Evolutionary conservation across 768 basidiomycete species (phyloP).

Genomic region (Boletales sp.): DNA sequence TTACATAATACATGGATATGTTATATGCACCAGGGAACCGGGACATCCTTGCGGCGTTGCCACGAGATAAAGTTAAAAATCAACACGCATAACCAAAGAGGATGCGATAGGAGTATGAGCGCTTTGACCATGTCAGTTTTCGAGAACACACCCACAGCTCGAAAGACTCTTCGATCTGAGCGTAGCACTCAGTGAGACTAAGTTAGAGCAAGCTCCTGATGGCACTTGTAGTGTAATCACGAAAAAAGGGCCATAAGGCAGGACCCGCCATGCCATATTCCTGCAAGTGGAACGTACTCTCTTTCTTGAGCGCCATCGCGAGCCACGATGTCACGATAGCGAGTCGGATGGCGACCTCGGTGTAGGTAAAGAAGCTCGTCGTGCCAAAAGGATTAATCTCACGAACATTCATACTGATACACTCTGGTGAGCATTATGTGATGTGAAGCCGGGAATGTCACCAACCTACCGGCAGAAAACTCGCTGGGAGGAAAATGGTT

Average conservation of each 20-base stretch:
- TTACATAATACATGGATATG: no score
- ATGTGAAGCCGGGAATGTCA: no score
- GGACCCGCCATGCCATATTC: slow-evolving; percentile 2
- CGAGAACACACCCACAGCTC: slow-evolving; percentile 5
- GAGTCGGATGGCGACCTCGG: slow-evolving; percentile 42
- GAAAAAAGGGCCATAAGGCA: slow-evolving; percentile 21
- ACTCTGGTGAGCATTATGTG: slow-evolving; percentile 18
- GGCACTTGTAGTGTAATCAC: background rate
- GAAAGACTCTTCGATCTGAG: background rate
- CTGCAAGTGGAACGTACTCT: slow-evolving; percentile 14
- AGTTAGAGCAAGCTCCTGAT: background rate
- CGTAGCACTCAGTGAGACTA: no score
- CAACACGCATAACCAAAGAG: background rate
- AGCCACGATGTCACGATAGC: slow-evolving; percentile 55
- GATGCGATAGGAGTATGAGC: slow-evolving; percentile 8
- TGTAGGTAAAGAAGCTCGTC: slow-evolving; percentile 35
- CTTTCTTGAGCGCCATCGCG: slow-evolving; percentile 47
- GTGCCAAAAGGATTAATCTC: slow-evolving; percentile 27
- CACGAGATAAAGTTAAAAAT: no score
- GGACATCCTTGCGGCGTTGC: no score
- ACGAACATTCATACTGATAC: slow-evolving; percentile 28
- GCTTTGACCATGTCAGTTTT: background rate
- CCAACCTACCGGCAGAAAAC: no score
- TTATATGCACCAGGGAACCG: no score
- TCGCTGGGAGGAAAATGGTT: no score